These are phyloP conservation scores for Sugiyamaella neomexicana DNA, from an alignment of 1,139 yeast species.

Conservation along the genomic window DNA sequence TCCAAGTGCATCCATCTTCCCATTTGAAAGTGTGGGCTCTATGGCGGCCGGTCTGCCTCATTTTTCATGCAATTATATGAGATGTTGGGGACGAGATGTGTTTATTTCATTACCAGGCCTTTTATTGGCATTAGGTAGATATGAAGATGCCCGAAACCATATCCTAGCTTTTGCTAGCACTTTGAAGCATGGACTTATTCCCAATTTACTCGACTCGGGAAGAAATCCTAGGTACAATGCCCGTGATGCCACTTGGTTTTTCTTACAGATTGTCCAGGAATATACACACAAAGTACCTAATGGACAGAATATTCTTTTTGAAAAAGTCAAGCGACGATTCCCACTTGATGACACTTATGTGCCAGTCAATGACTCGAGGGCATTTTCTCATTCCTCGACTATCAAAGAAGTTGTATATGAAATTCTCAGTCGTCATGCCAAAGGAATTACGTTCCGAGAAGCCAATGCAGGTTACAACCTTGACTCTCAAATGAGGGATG, in stretches of 20 bases:
- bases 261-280: slow-evolving; percentile 82
- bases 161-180: slow-evolving; percentile 88
- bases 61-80: slow-evolving; percentile 84
- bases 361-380: slow-evolving; percentile 64
- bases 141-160: slow-evolving; percentile 75
- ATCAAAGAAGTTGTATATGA: slow-evolving; percentile 80
- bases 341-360: slow-evolving; percentile 86
- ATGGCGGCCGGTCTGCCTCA: slow-evolving; percentile 98
- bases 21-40: slow-evolving; percentile 60
- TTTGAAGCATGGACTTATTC: slow-evolving; percentile 91
- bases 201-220: slow-evolving; percentile 89
- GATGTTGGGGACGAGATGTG: slow-evolving; percentile 99
- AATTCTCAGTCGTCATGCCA: slow-evolving; percentile 80
- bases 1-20: slow-evolving; percentile 73
- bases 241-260: slow-evolving; percentile 97
- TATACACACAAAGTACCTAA: slow-evolving; percentile 67
- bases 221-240: slow-evolving; percentile 94
- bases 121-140: slow-evolving; percentile 72
- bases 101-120: slow-evolving; percentile 85
- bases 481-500: slow-evolving; percentile 89
- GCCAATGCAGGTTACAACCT: slow-evolving; percentile 91
- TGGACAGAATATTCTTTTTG: slow-evolving; percentile 67
- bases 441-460: slow-evolving; percentile 83
- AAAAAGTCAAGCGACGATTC: slow-evolving; percentile 76
- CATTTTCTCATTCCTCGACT: slow-evolving; percentile 69